phyloP scores from a whole-genome alignment of 768 basidiomycete species.

The Strobilomyces echinocephalus region DNA sequence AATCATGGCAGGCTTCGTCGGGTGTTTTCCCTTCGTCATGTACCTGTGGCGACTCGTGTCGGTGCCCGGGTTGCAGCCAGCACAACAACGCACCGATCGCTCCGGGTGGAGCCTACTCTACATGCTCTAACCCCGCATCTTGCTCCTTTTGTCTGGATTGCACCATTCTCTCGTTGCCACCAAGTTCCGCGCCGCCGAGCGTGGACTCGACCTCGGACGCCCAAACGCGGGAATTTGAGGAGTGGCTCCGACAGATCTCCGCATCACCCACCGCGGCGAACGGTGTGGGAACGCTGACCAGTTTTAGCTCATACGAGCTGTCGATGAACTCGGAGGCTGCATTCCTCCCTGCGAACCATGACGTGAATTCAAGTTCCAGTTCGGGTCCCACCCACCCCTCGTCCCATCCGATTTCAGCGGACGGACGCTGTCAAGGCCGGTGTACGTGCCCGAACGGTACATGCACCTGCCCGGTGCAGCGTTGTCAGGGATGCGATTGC shows the following conservation, averaged over 20 bases:
- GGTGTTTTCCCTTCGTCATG: constrained; percentile 46
- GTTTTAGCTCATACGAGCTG: constrained; percentile 30
- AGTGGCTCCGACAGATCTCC: constrained; percentile 56
- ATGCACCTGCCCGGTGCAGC: constrained; percentile 32
- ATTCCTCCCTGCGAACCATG: constrained; percentile 5
- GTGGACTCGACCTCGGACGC: constrained; percentile 40
- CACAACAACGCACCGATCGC: constrained; percentile 42
- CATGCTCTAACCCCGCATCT: constrained; percentile 35
- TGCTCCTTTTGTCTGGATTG: constrained; percentile 59
- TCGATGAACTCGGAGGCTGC: constrained; percentile 18
- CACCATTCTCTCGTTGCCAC: constrained; percentile 49
- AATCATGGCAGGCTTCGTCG: constrained; percentile 22
- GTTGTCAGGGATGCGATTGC: constrained; percentile 30
- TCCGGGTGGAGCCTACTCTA: constrained; percentile 34
- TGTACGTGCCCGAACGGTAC: constrained; percentile 32
- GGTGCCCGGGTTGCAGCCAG: constrained; percentile 60
- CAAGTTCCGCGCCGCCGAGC: constrained; percentile 39
- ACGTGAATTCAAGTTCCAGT: constrained; percentile 7
- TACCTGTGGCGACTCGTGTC: constrained; percentile 58
- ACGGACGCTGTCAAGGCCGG: constrained; percentile 29
- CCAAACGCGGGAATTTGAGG: constrained; percentile 48
- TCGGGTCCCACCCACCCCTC: constrained; percentile 3
- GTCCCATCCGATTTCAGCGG: constrained; percentile 18
- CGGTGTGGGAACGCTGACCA: constrained; percentile 17
- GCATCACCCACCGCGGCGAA: constrained; percentile 14